Percentiles rank a stretch among this genome's conserved stretches.
Evolutionary conservation across 768 basidiomycete species (phyloP).

Genomic region (Infundibulicybe gibba): DNA sequence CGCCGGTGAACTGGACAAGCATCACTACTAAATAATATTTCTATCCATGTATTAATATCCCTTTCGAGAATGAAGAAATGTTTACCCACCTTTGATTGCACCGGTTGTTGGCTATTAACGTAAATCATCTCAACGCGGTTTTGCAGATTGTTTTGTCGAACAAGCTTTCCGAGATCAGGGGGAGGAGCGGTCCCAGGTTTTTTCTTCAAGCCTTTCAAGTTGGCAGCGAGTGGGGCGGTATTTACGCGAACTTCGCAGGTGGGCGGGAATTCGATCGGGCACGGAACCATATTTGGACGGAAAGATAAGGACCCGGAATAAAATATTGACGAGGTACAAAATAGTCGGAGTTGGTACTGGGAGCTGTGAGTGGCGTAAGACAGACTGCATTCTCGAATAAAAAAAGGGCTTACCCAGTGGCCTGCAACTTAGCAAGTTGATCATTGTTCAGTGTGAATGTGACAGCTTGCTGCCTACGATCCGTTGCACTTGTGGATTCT

Average conservation of each 20-base stretch:
- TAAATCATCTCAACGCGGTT: slow-evolving; percentile 88
- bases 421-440: slow-evolving; percentile 56
- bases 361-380: slow-evolving; percentile 33
- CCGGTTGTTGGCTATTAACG: slow-evolving; percentile 82
- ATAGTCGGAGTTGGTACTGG: slow-evolving; percentile 79
- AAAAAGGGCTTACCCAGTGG: slow-evolving; percentile 42
- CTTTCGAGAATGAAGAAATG: not conserved
- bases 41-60: slow-evolving; percentile 32
- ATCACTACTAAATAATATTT: slow-evolving; percentile 86
- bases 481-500: slow-evolving; percentile 80
- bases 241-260: slow-evolving; percentile 92
- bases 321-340: slow-evolving; percentile 83
- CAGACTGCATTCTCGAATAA: not conserved
- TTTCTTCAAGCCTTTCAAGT: slow-evolving; percentile 91
- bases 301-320: slow-evolving; percentile 54
- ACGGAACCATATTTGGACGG: slow-evolving; percentile 47
- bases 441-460: slow-evolving; percentile 65
- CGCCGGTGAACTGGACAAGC: slow-evolving; percentile 75
- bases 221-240: slow-evolving; percentile 60
- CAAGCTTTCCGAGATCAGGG: slow-evolving; percentile 54
- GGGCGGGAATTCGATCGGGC: slow-evolving; percentile 87
- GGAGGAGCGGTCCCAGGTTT: slow-evolving; percentile 94
- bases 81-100: slow-evolving; percentile 59
- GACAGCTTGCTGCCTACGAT: slow-evolving; percentile 63
- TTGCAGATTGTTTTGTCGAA: slow-evolving; percentile 32